These are phyloP conservation scores for Thalassiosira ordinaria DNA, from an alignment of 352 stramenopile genomes.

Conservation along the genomic window DNA sequence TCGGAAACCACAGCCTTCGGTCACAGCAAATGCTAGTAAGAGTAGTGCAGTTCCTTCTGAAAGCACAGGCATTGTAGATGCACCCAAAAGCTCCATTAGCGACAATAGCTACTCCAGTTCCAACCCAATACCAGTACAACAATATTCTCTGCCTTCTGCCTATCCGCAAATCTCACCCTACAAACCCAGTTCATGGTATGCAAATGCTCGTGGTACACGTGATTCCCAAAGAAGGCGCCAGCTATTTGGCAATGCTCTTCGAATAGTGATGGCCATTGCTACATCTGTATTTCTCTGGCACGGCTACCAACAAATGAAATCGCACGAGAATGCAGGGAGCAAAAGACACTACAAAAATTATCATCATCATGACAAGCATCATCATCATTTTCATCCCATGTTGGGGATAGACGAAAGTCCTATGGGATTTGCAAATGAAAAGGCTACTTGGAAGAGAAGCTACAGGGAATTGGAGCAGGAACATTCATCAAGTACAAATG, in stretches of 20 bases:
- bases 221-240: conserved; percentile 24
- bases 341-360: conserved; percentile 32
- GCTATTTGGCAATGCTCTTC: conserved; percentile 14
- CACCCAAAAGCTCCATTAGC: not conserved
- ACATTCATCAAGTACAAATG: no score
- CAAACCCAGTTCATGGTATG: conserved; percentile 52
- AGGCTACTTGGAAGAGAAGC: conserved; percentile 13
- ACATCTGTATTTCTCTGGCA: conserved; percentile 9
- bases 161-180: conserved; percentile 44
- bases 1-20: not conserved
- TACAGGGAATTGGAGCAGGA: conserved; percentile 26
- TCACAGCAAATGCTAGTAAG: conserved; percentile 4
- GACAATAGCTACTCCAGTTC: conserved; percentile 20
- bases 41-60: conserved; percentile 2
- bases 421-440: conserved; percentile 39
- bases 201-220: conserved; percentile 27
- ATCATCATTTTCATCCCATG: conserved; percentile 58
- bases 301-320: conserved; percentile 18
- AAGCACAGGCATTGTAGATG: conserved; percentile 8
- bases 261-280: conserved; percentile 7
- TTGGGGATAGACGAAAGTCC: conserved; percentile 46
- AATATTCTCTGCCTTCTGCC: conserved; percentile 14
- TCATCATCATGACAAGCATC: conserved; percentile 36
- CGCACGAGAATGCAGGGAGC: not conserved
- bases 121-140: not conserved